Evolutionary conservation across 768 basidiomycete genomes (phyloP).

Genomic region (Leccinum variicolor): DNA sequence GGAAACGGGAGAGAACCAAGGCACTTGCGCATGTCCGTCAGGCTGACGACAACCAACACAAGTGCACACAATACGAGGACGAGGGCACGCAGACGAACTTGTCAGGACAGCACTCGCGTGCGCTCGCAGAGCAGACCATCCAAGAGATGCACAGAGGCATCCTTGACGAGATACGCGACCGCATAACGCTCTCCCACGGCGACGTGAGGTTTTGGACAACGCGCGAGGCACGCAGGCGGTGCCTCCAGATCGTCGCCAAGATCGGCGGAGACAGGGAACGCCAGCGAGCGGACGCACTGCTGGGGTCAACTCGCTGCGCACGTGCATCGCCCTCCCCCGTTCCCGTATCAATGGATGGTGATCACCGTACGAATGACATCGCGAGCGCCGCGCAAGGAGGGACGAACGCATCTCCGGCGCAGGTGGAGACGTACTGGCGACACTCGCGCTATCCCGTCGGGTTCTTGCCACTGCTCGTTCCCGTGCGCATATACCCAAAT

Average conservation of each 20-base stretch:
- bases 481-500: no score
- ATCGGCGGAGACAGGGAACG: background rate
- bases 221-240: constrained; percentile 51
- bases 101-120: constrained; percentile 58
- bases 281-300: background rate
- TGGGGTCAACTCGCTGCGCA: no score
- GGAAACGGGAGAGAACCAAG: constrained; percentile 43
- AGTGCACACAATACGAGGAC: background rate
- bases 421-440: no score
- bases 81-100: constrained; percentile 21
- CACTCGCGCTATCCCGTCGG: no score
- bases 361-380: no score
- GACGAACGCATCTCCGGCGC: no score
- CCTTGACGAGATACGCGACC: constrained; percentile 55
- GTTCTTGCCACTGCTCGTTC: no score
- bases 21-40: constrained; percentile 3
- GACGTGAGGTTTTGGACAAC: constrained; percentile 77
- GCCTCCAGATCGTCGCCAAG: background rate
- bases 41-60: background rate
- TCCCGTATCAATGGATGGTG: no score
- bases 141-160: constrained; percentile 70
- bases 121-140: constrained; percentile 65
- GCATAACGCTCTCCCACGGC: background rate
- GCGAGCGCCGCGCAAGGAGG: no score
- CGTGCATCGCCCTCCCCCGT: no score